Percentiles rank a stretch among this genome's conserved stretches.
These are phyloP conservation scores for Thuidium tamariscinum DNA, from an alignment of 225 moss, liverwort and hornwort genomes.

Conservation along the genomic window DNA sequence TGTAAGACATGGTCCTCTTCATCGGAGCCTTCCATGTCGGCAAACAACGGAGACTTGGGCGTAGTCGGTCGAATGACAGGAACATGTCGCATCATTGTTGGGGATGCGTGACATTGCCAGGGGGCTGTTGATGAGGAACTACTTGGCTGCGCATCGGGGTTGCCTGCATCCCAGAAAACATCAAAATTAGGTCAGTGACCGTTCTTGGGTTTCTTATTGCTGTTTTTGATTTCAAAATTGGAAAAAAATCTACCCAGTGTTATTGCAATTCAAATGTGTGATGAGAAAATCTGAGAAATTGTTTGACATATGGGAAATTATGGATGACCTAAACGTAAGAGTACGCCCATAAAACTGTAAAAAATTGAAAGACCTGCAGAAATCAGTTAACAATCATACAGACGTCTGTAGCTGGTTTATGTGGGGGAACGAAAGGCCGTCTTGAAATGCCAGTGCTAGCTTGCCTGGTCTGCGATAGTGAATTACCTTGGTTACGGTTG, in stretches of 20 bases:
- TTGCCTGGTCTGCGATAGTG: background rate
- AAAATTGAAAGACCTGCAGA: background rate
- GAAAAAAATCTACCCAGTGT: background rate
- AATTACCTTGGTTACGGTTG: background rate
- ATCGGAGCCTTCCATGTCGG: slow-evolving; percentile 83
- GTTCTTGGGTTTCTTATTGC: background rate
- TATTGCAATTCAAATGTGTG: no score
- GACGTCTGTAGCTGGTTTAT: background rate
- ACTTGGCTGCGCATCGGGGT: slow-evolving; percentile 2
- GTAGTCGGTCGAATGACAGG: slow-evolving; percentile 62
- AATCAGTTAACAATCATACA: background rate
- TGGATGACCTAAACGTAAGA: background rate
- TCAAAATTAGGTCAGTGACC: background rate
- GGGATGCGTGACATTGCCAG: slow-evolving; percentile 24
- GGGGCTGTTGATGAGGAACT: background rate
- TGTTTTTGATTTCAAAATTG: rapidly evolving
- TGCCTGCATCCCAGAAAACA: background rate
- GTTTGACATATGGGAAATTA: no score
- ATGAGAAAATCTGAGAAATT: background rate
- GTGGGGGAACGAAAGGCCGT: background rate
- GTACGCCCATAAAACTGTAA: background rate
- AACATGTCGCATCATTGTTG: slow-evolving; percentile 39
- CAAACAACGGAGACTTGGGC: slow-evolving; percentile 80
- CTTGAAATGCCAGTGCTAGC: background rate
- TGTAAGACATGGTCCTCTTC: slow-evolving; percentile 87